Evolutionary conservation across 2,329 filamentous ascomycete genomes (phyloP).

Genomic region (Rhynchosporium agropyri): DNA sequence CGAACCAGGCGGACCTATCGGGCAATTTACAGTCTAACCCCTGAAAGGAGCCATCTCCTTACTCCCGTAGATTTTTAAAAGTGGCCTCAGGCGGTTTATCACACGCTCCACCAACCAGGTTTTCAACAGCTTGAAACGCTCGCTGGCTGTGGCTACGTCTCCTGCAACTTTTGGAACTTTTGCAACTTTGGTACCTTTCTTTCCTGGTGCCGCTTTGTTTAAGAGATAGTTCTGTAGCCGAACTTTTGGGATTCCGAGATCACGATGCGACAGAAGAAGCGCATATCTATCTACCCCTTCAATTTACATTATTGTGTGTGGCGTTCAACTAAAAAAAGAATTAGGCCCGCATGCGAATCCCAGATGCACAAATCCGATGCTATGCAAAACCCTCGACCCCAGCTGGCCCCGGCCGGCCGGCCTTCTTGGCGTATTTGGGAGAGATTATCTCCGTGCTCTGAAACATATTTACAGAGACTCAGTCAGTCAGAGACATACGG

Average conservation of each 20-base stretch:
- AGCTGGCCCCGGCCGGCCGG: background rate
- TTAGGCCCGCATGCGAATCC: conserved; percentile 1
- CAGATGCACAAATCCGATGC: conserved; percentile 9
- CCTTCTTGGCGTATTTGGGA: background rate
- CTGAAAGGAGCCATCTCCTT: background rate
- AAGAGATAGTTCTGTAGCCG: background rate
- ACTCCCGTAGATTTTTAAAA: no score
- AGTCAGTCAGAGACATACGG: conserved; percentile 1
- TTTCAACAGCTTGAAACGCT: conserved; percentile 1
- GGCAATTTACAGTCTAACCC: background rate
- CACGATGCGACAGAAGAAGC: background rate
- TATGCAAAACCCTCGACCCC: conserved; percentile 3
- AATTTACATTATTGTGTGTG: background rate
- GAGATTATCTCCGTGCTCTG: conserved; percentile 11
- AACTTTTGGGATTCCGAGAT: background rate
- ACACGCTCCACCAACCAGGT: background rate
- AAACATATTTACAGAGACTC: background rate
- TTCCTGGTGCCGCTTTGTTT: no score
- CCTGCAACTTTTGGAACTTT: background rate
- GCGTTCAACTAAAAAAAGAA: background rate
- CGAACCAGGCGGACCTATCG: background rate
- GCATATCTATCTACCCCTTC: background rate
- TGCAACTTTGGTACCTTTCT: no score
- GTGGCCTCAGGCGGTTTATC: background rate
- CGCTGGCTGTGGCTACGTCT: background rate